A percentile compares a stretch with the other conserved stretches of the same genome.
Conservation (phyloP, 192 early-diverging fungal genomes). For the Gonapodya sp. region DNA sequence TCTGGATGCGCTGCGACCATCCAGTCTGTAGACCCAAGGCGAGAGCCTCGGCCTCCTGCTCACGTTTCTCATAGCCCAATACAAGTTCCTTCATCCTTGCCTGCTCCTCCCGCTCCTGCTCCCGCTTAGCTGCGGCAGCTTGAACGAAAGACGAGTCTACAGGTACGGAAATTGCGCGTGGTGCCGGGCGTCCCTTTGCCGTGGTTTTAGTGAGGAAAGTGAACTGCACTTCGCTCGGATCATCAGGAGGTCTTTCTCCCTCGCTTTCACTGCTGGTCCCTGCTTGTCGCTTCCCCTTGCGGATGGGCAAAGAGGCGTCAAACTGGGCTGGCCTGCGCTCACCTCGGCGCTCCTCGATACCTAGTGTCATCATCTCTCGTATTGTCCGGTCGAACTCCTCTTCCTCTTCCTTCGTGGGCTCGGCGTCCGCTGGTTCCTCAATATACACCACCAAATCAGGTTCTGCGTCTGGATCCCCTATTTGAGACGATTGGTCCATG, state of each 20-base stretch:
- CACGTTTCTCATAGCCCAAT: constrained; percentile 55
- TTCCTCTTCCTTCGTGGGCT: constrained; percentile 50
- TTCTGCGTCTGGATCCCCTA: constrained; percentile 45
- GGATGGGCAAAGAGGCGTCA: constrained; percentile 83
- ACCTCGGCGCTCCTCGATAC: constrained; percentile 77
- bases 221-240: constrained; percentile 57
- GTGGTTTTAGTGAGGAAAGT: constrained; percentile 71
- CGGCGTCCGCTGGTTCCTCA: constrained; percentile 44
- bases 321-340: constrained; percentile 69
- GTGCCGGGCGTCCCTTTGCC: constrained; percentile 64
- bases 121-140: constrained; percentile 71
- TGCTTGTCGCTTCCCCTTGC: constrained; percentile 20
- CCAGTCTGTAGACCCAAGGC: neutral
- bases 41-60: neutral
- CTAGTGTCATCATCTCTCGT: constrained; percentile 73
- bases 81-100: constrained; percentile 85
- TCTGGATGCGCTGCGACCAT: neutral
- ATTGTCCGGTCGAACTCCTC: constrained; percentile 86
- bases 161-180: constrained; percentile 54
- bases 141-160: constrained; percentile 72
- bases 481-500: constrained; percentile 2
- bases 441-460: constrained; percentile 57
- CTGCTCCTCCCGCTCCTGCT: constrained; percentile 79
- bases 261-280: neutral
- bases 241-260: constrained; percentile 11